phyloP scores from a whole-genome alignment of 345 rosid genomes.

The Lumnitzera littorea region DNA sequence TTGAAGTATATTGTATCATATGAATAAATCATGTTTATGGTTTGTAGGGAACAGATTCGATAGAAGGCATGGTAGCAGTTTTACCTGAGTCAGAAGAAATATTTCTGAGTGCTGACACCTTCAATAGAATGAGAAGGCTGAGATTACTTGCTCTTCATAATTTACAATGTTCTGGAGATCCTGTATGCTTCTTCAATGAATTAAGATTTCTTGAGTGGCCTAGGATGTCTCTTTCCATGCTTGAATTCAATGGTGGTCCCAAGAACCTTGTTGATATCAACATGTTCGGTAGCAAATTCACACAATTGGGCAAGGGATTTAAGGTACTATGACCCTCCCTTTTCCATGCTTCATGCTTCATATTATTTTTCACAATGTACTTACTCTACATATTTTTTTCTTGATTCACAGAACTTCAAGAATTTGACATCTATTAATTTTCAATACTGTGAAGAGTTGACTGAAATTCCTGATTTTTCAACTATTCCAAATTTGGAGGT shows the following conservation, averaged over 20 bases:
- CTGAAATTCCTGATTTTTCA: constrained; percentile 8
- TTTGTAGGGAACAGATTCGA: constrained; percentile 4
- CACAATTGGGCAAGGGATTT: constrained; percentile 8
- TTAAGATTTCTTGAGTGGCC: constrained; percentile 12
- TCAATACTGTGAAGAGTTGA: constrained; percentile 2
- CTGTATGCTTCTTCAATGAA: background rate
- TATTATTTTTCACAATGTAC: too few species aligned
- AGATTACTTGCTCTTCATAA: constrained; percentile 9
- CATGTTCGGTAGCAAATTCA: background rate
- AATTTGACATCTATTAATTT: constrained; percentile 1
- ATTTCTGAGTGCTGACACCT: background rate
- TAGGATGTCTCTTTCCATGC: background rate
- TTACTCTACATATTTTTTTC: too few species aligned
- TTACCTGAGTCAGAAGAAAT: background rate
- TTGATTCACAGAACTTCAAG: too few species aligned
- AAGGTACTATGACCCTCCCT: background rate
- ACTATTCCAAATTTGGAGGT: constrained; percentile 8
- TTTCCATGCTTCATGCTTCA: too few species aligned
- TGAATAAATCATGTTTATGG: too few species aligned
- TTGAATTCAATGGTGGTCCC: constrained; percentile 1
- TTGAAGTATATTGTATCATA: too few species aligned
- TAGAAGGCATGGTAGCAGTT: constrained; percentile 9
- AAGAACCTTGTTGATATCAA: constrained; percentile 1
- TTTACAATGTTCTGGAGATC: background rate
- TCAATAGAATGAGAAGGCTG: constrained; percentile 5